A percentile compares a stretch with the other conserved stretches of the same genome.
phyloP scores from a whole-genome alignment of 176 grass and related monocot species.

The Eremochloa ophiuroides region DNA sequence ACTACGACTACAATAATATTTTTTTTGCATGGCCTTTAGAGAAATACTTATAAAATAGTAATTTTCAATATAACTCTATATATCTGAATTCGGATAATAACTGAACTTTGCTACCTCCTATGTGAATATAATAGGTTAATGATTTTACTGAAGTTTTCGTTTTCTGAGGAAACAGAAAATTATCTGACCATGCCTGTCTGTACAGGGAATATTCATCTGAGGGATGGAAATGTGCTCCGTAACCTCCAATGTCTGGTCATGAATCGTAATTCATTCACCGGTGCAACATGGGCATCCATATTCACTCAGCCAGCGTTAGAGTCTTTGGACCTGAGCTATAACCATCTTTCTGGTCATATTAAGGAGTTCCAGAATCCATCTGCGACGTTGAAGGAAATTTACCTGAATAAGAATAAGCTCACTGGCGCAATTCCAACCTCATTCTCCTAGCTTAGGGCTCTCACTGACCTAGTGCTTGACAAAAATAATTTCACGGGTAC shows the following conservation, averaged over 20 bases:
- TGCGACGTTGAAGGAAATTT: not conserved
- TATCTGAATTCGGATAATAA: not conserved
- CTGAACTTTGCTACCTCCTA: not conserved
- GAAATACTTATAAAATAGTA: not conserved
- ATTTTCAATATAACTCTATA: not conserved
- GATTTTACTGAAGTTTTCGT: not conserved
- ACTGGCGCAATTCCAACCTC: not conserved
- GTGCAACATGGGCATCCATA: conserved; percentile 14
- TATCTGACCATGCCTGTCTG: not conserved
- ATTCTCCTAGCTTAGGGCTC: not conserved
- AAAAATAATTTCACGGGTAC: conserved; percentile 28
- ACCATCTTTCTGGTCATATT: not conserved
- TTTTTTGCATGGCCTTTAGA: too few relatives aligned
- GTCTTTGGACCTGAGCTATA: conserved; percentile 18
- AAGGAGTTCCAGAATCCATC: conserved; percentile 1
- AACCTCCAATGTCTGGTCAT: conserved; percentile 21
- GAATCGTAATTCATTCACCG: conserved; percentile 28
- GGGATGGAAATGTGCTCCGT: not conserved
- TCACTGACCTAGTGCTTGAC: not conserved
- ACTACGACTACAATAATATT: too few relatives aligned
- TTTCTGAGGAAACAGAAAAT: not conserved
- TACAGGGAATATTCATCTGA: not conserved
- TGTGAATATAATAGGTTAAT: not conserved
- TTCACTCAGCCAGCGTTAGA: conserved; percentile 27
- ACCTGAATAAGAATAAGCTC: not conserved